Conservation (phyloP, 2,329 filamentous ascomycete genomes). For the Penicillium janthinellum region DNA sequence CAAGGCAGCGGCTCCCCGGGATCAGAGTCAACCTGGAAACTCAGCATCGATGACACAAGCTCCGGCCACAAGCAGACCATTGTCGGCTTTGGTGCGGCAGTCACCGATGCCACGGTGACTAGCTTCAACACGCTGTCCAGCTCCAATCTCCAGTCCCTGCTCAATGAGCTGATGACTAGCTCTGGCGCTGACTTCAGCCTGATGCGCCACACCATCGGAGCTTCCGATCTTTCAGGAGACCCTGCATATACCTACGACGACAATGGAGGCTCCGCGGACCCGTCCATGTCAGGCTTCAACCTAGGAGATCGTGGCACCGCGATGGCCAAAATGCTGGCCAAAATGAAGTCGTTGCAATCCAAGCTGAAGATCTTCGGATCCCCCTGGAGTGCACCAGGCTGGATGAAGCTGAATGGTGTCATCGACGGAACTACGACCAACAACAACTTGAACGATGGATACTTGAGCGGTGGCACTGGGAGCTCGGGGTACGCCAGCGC, state of each 20-base stretch:
- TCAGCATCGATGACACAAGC: slow-evolving; percentile 30
- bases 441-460: slow-evolving; percentile 39
- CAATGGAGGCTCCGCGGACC: slow-evolving; percentile 37
- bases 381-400: slow-evolving; percentile 43
- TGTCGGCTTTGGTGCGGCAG: slow-evolving; percentile 41
- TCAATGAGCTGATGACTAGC: slow-evolving; percentile 38
- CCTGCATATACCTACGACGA: slow-evolving; percentile 44
- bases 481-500: slow-evolving; percentile 36
- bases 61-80: slow-evolving; percentile 32
- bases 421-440: slow-evolving; percentile 30
- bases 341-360: slow-evolving; percentile 40
- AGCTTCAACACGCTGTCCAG: slow-evolving; percentile 37
- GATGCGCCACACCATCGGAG: slow-evolving; percentile 46
- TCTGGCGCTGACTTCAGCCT: slow-evolving; percentile 40
- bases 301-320: slow-evolving; percentile 38
- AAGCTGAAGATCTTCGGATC: slow-evolving; percentile 40
- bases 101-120: slow-evolving; percentile 43
- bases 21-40: slow-evolving; percentile 29
- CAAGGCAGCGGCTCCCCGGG: slow-evolving; percentile 23
- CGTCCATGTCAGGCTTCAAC: slow-evolving; percentile 34
- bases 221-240: slow-evolving; percentile 38
- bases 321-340: slow-evolving; percentile 41
- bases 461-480: slow-evolving; percentile 27
- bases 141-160: slow-evolving; percentile 32
- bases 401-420: slow-evolving; percentile 45